Evolutionary conservation across 108 stramenopile genomes (phyloP).

Genomic region (Pseudonitzschia pungens): DNA sequence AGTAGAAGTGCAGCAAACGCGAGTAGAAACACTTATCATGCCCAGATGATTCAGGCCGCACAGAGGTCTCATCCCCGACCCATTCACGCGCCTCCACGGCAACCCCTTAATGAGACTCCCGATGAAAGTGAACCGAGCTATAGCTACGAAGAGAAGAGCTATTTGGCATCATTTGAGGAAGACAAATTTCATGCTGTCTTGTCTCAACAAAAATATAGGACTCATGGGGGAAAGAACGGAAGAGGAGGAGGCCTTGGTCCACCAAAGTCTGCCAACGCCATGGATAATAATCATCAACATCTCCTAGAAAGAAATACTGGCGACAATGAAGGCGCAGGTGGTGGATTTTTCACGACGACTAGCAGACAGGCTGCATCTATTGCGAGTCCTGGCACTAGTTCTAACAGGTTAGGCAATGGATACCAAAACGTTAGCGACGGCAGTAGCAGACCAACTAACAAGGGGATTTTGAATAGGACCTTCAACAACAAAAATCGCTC

Average conservation of each 20-base stretch:
- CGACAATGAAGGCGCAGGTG: conserved; percentile 4
- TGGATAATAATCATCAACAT: not conserved
- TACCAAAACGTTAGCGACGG: not conserved
- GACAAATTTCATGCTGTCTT: conserved; percentile 41
- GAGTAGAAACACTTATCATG: not conserved
- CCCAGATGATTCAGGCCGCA: not conserved
- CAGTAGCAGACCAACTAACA: not conserved
- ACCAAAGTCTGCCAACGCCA: not conserved
- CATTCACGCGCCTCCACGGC: conserved; percentile 32
- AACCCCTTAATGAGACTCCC: conserved; percentile 33
- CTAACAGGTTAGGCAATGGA: not conserved
- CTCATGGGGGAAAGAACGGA: not conserved
- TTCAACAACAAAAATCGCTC: conserved; percentile 2
- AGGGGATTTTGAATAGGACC: not conserved
- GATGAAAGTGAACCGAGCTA: conserved; percentile 58
- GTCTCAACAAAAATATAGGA: conserved; percentile 40
- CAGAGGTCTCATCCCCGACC: conserved; percentile 26
- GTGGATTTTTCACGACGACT: conserved; percentile 7
- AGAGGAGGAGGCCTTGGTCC: not conserved
- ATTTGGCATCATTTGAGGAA: conserved; percentile 18
- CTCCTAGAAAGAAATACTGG: not conserved
- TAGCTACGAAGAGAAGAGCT: conserved; percentile 36
- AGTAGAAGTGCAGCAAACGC: not conserved
- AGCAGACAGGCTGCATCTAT: not conserved
- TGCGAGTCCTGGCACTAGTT: not conserved